A percentile compares a stretch with the other conserved stretches of the same genome.
phyloP scores from a whole-genome alignment of 2,329 filamentous ascomycete species.

The Acephala macrosclerotiorum region DNA sequence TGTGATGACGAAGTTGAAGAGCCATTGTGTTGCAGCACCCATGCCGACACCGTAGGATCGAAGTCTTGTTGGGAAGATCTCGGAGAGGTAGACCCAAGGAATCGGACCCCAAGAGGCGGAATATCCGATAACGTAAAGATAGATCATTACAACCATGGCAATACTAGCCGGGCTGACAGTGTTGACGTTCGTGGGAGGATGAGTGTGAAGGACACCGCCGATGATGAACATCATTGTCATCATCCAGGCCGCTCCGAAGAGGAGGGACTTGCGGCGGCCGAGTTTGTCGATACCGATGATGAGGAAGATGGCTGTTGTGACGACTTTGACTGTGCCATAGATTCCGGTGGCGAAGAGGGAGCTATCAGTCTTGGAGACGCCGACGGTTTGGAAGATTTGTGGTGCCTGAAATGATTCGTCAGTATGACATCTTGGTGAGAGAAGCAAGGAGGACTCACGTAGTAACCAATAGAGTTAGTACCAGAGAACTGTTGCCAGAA shows the following conservation, averaged over 20 bases:
- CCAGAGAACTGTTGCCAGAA: slow-evolving; percentile 71
- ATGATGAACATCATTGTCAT: slow-evolving; percentile 54
- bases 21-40: slow-evolving; percentile 11
- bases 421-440: neutral
- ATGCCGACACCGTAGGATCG: slow-evolving; percentile 16
- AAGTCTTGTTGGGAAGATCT: slow-evolving; percentile 50
- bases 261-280: slow-evolving; percentile 63
- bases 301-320: slow-evolving; percentile 68
- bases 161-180: slow-evolving; percentile 27
- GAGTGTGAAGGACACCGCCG: slow-evolving; percentile 59
- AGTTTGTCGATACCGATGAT: slow-evolving; percentile 70
- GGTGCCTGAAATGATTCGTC: slow-evolving; percentile 46
- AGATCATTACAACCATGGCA: slow-evolving; percentile 29
- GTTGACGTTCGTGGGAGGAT: slow-evolving; percentile 56
- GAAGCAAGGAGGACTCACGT: slow-evolving; percentile 48
- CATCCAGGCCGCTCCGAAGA: slow-evolving; percentile 63
- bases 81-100: slow-evolving; percentile 55
- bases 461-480: slow-evolving; percentile 60
- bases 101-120: slow-evolving; percentile 59
- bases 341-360: slow-evolving; percentile 75
- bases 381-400: slow-evolving; percentile 71
- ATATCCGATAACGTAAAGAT: slow-evolving; percentile 46
- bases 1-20: slow-evolving; percentile 46
- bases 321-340: slow-evolving; percentile 74
- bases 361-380: slow-evolving; percentile 62